A percentile compares a stretch with the other conserved stretches of the same genome.
phyloP scores from a whole-genome alignment of 345 rosid species.

The Isatis tinctoria region DNA sequence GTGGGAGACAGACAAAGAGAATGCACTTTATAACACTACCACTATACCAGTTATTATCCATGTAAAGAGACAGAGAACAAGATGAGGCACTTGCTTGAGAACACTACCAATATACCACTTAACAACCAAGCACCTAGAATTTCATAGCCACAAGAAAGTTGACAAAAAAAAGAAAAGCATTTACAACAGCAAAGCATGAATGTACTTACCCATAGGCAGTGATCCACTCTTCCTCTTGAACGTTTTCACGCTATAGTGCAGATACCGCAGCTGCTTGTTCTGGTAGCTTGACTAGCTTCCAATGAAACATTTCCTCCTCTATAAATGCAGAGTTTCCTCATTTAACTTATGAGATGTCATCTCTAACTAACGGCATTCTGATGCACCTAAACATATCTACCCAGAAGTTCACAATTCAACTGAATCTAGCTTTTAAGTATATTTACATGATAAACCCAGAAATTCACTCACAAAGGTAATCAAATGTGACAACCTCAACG shows the following conservation, averaged over 20 bases:
- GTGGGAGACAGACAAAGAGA: not conserved
- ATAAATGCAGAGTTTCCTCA: no score
- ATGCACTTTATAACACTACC: not conserved
- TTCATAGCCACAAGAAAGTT: not conserved
- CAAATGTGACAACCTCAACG: no score
- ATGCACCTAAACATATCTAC: no score
- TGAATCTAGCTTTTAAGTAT: no score
- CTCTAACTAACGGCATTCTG: no score
- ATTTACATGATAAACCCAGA: no score
- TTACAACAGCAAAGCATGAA: not conserved
- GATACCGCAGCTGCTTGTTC: conserved; percentile 95
- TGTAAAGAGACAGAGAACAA: not conserved
- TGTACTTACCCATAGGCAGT: conserved; percentile 85
- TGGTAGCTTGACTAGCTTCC: no score
- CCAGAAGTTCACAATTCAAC: no score
- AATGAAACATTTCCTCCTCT: no score
- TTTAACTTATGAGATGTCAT: no score
- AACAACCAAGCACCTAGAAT: not conserved
- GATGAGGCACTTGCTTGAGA: not conserved
- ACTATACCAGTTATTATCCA: not conserved
- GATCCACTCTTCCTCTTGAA: conserved; percentile 96
- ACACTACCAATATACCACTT: not conserved
- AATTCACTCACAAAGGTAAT: no score
- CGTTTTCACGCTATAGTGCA: conserved; percentile 87
- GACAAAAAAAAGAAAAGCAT: not conserved